Base-by-base conservation (phyloP, 495 filamentous ascomycete genomes). In the Aspergillus sparsus region DNA sequence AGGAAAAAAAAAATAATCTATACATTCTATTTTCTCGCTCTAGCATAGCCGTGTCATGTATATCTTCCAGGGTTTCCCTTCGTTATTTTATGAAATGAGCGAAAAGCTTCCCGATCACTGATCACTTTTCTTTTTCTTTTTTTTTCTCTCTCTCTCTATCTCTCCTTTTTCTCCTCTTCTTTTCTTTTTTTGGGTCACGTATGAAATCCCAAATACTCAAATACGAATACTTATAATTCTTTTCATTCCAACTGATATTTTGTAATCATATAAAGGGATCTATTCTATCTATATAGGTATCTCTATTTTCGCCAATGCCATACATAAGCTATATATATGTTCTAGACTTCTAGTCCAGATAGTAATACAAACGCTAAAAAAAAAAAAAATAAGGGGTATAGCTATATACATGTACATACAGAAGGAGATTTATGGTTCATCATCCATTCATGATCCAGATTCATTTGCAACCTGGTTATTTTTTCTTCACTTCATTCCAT, bases 401-500 rank as follows among this genome's bases (percentile, higher is more conserved):
- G 21, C 21, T 27, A 27, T 27, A 1, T 27, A 27, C 21, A 27
- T 3, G 21, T 27, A 27, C 21, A 27, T 27, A 27, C 21, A 1
- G 3, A 27, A 27, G 21, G 21, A 27, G 21, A 3, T 27, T 27
- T 27, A 3, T 27, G 21, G 21, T 27, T 27, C 21, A 27, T 27
- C 21, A 27, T 27, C 21, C 1, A 27, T 27, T 27, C 21, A 27
- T 27, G 21, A 27, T 27, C 21, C 21, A 27, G 21, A 27, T 27
- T 27, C 21, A 27, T 27, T 27, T 21, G n/a, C 15, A 37, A 4
- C 33, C 34, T 13, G 37, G 31, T 52, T 66, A 56, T 44, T 74
- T 74, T 45, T 60, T 70, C 57, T 71, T 75, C 59, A 72, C 44
- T 60, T 89, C 84, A 58, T 74, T 83, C 89, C 91, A 97, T 72